A percentile compares a stretch with the other conserved stretches of the same genome.
These are phyloP conservation scores for Xylariaceae sp. DNA, from an alignment of 2,329 filamentous ascomycete genomes.

Conservation along the genomic window DNA sequence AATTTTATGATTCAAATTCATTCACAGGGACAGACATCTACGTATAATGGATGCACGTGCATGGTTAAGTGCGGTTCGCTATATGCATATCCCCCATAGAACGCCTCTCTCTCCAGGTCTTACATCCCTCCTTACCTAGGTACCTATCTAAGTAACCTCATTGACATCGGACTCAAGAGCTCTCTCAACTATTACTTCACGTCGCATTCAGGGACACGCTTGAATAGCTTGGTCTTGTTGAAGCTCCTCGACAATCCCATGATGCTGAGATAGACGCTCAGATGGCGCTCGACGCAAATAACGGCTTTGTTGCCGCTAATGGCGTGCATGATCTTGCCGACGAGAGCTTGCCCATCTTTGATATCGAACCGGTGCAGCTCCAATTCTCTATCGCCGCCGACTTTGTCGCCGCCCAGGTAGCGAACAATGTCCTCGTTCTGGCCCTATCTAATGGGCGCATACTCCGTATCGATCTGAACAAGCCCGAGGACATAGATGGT, in stretches of 20 bases:
- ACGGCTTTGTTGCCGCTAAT: slow-evolving; percentile 73
- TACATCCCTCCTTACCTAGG: no score
- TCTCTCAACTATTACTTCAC: not conserved
- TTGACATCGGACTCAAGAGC: no score
- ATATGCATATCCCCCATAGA: no score
- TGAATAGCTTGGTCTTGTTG: slow-evolving; percentile 25
- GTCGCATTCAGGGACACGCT: not conserved
- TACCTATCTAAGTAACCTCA: not conserved
- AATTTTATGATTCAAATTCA: no score
- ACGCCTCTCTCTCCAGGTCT: no score
- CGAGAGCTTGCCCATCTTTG: slow-evolving; percentile 86
- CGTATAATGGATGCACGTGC: no score
- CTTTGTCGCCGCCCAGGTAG: slow-evolving; percentile 95
- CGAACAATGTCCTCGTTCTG: slow-evolving; percentile 94
- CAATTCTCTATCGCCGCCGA: slow-evolving; percentile 94
- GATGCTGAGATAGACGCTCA: slow-evolving; percentile 35
- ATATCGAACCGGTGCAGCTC: slow-evolving; percentile 89
- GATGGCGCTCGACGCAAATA: slow-evolving; percentile 75
- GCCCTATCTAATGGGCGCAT: slow-evolving; percentile 93
- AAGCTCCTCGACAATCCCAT: slow-evolving; percentile 22
- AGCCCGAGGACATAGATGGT: slow-evolving; percentile 90
- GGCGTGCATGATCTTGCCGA: slow-evolving; percentile 64
- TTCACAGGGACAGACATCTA: no score
- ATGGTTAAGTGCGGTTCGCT: no score
- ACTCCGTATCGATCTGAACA: slow-evolving; percentile 90